Base-by-base conservation (phyloP, 1,284 basidiomycete species). In the Sanguinoderma infundibulare region DNA sequence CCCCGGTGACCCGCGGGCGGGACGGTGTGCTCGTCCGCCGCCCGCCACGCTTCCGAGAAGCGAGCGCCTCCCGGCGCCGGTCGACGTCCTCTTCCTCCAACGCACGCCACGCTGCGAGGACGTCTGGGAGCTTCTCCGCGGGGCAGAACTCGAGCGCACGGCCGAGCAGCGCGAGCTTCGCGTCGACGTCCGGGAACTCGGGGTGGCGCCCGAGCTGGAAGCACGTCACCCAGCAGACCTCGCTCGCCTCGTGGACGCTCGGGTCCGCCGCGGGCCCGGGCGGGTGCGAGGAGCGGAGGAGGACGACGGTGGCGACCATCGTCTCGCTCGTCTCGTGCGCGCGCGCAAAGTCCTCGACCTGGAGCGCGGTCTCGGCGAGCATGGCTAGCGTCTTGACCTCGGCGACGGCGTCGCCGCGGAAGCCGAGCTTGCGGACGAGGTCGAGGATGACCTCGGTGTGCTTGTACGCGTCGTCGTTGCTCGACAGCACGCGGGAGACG, bases 361-460 rank as follows among this genome's bases (percentile, higher is more conserved):
- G 87, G 6, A 95, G 81, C 0, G 94, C 94, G 1, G 92, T 87
- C 63, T 94, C 92, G 5, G 89, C 88, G 38, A 98, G 81, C 94
- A 97, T 96, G 35, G 93, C 92, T 39, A 95, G 82, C 1, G 89
- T 85, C 71, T 93, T 90, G 55, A 94, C 89, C 72, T 92, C 87
- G 1, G 93, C 92, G 8, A 87, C 82, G 3, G 79, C 69, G 68
- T 96, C 89, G 35, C 80, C 80, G 52, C 82, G 79, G 73, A 90
- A 94, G 1, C 95, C 96, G 12, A 98, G 87, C 76, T 96, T 97
- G 73, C 87, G 81, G 20, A 90, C 87, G 34, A 98, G 86, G 56
- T 97, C 95, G 39, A 98, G 83, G 52, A 98, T 89, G 62, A 98
- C 90, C 70, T 95, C 89, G 0, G 90, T 87, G 73, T 98, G 94